Base-by-base conservation (phyloP, 2,329 filamentous ascomycete genomes). In the Chaetothyriales sp. region DNA sequence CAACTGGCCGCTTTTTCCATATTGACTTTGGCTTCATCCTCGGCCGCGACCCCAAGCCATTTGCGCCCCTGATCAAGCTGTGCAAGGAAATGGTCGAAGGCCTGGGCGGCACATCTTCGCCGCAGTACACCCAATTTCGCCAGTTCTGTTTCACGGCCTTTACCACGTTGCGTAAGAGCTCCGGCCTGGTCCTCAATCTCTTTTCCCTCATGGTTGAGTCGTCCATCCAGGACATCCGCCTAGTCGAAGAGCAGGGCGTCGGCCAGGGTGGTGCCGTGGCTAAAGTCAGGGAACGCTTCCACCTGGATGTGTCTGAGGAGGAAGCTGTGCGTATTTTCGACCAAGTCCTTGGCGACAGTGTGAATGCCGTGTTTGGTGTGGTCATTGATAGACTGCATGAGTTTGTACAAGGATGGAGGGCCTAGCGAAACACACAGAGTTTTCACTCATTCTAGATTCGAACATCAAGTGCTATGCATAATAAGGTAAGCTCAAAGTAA, bases 21-120 rank as follows among this genome's bases (percentile, higher is more conserved):
- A 89, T 90, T 26, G 92, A 98, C 66, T 98, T 98, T 62, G 92
- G 93, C 43, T 98, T 94, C 68, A 98, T 98, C 55, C 82, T 98
- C 1, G 92, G 92, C 18, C 85, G 92, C 43, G 92, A 98, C 60
- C 92, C 92, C 0, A 98, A 98, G 64, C 92, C 92, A 0, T 96
- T 98, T 63, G 90, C 92, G 0, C 92, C 92, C 0, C 81, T 90
- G 49, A 95, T 98, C 83, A 98, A 98, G 67, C 79, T 98, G 7
- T 90, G 84, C 63, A 90, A 89, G 60, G 90, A 98, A 64, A 98
- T 98, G 92, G 86, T 96, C 2, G 92, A 98, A 62, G 92, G 89
- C 55, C 95, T 98, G 87, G 93, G 93, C 43, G 92, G 92, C 10
- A 76, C 81, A 6, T 87, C 84, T 2, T 26, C 45, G 9, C 79